Conservation (phyloP, 2,329 filamentous ascomycete species). For the Geoglossum cookeanum region DNA sequence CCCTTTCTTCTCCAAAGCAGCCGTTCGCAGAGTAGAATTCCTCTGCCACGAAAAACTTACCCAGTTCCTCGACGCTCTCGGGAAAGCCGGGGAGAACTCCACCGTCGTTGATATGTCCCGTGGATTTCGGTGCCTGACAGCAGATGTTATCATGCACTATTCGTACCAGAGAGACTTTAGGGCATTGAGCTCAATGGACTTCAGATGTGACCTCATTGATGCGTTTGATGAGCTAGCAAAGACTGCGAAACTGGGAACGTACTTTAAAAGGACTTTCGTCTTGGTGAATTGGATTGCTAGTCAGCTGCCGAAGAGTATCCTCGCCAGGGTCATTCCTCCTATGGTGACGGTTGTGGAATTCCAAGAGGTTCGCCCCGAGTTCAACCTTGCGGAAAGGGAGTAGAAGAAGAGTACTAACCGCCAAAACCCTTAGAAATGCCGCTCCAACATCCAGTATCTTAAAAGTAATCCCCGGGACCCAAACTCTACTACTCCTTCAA, state of each 20-base stretch:
- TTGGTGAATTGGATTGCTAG: conserved; percentile 1
- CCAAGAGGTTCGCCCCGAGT: background rate
- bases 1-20: conserved; percentile 4
- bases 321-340: background rate
- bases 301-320: conserved; percentile 3
- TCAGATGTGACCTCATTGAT: background rate
- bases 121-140: conserved; percentile 4
- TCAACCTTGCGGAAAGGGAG: background rate
- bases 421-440: background rate
- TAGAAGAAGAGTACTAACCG: background rate
- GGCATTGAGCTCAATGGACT: conserved; percentile 1
- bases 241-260: background rate
- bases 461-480: background rate
- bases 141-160: conserved; percentile 5
- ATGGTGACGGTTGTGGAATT: background rate
- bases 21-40: conserved; percentile 3
- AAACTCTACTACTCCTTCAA: background rate
- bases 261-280: background rate
- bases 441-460: background rate
- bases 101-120: conserved; percentile 3
- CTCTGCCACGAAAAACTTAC: background rate
- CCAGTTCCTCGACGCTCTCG: conserved; percentile 1
- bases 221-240: conserved; percentile 2
- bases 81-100: background rate
- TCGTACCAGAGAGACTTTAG: conserved; percentile 5